These are phyloP conservation scores for Pichia deserticola DNA, from an alignment of 805 yeast species.

Conservation along the genomic window DNA sequence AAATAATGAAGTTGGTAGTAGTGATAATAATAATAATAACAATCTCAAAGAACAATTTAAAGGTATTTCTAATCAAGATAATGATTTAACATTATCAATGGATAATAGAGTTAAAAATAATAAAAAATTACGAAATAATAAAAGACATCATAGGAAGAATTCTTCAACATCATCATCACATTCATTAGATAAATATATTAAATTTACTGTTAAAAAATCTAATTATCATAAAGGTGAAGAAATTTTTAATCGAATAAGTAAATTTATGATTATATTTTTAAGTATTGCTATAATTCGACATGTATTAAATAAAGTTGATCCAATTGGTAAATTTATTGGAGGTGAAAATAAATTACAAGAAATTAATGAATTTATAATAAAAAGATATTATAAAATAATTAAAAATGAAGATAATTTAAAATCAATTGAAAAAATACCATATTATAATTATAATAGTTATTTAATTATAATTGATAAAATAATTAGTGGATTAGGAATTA, in stretches of 20 bases:
- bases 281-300: conserved; percentile 7
- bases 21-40: background rate
- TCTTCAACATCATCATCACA: background rate
- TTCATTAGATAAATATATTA: conserved; percentile 12
- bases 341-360: background rate
- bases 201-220: conserved; percentile 10
- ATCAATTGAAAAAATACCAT: background rate
- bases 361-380: background rate
- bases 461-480: background rate
- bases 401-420: background rate
- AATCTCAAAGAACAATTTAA: background rate
- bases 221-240: background rate
- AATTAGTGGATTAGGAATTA: background rate
- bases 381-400: background rate
- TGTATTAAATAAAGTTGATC: conserved; percentile 10
- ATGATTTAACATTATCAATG: background rate
- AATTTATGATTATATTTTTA: conserved; percentile 2
- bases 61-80: background rate
- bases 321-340: conserved; percentile 4
- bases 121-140: background rate
- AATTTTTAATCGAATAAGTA: background rate
- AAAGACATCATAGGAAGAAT: background rate
- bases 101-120: no score
- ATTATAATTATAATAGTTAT: background rate
- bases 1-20: no score